Evolutionary conservation across 495 filamentous ascomycete species (phyloP), one percentile per base, ranked within the genome.

Genomic region (Halenospora varia): DNA sequence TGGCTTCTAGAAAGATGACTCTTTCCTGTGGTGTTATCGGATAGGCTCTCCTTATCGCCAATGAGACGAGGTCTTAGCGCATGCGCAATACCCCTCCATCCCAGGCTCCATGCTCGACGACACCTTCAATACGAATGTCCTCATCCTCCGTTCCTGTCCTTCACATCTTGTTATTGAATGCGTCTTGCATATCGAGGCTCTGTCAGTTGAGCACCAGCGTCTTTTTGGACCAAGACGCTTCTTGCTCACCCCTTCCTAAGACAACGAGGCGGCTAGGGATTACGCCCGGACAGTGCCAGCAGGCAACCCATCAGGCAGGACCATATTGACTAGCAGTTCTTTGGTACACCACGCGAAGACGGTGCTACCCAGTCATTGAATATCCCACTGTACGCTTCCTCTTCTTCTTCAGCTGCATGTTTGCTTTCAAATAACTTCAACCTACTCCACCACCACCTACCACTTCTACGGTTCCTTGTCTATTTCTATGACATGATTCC

Each of bases 401-500:
- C 18, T 53, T 54, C 45, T 3, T 41, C 20, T 57, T 25, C 44
- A 26, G 13, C 26, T 48, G 11, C 35, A 17, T 8, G n/a, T 40
- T 25, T 25, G 42, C 40, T 29, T 55, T 26, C n/a, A 9, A 24
- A 18, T 48, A 18, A 18, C 23, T 41, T 50, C 3, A n/a, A 15
- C 45, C 44, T 23, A 25, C 50, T 59, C 22, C 45, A 53, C 10
- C 29, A 26, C 29, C 18, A 25, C 47, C 20, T 24, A 24, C 45
- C 20, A 13, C 18, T 49, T 48, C 25, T 26, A 19, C 17, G 25
- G 13, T 2, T 25, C 39, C 10, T 25, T 46, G 22, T 25, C 39
- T 24, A n/a, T n/a, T 44, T 47, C 40, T 41, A 60, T 60, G 41
- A 55, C 56, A 59, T 65, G 56, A 62, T 44, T 51, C 25, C 11